These are phyloP conservation scores for Alopecurus myosuroides DNA, from an alignment of 176 grass and related monocot species.

Conservation along the genomic window DNA sequence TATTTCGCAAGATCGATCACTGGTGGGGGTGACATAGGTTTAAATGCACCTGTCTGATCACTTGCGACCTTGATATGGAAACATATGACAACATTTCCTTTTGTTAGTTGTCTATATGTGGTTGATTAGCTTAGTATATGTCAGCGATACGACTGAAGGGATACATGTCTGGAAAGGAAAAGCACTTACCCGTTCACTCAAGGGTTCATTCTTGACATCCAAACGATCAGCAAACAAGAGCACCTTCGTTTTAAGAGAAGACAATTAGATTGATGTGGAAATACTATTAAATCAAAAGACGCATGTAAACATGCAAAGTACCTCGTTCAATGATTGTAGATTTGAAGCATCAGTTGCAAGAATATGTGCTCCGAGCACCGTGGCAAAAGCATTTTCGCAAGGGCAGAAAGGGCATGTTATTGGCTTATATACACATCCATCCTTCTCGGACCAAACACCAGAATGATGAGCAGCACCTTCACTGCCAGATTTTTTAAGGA, in stretches of 20 bases:
- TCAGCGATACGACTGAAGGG: neutral
- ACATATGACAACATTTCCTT: neutral
- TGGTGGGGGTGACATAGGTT: neutral
- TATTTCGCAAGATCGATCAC: constrained; percentile 42
- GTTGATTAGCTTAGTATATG: neutral
- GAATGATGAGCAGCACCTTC: constrained; percentile 21
- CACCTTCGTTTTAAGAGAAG: constrained; percentile 49
- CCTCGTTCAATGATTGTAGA: constrained; percentile 54
- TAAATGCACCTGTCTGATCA: neutral
- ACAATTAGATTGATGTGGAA: neutral
- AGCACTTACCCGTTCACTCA: constrained; percentile 44
- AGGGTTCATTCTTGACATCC: constrained; percentile 44
- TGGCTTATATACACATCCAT: constrained; percentile 80
- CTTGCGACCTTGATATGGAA: constrained; percentile 29
- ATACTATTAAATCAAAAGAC: constrained; percentile 12
- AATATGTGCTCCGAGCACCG: constrained; percentile 56
- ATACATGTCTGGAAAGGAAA: neutral
- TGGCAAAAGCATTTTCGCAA: constrained; percentile 17
- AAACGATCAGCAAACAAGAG: constrained; percentile 66
- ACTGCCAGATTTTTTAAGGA: constrained; percentile 33
- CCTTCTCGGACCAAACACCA: constrained; percentile 74
- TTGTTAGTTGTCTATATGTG: constrained; percentile 3
- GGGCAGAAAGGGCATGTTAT: constrained; percentile 56
- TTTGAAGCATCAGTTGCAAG: constrained; percentile 74
- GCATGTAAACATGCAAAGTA: constrained; percentile 26